These are phyloP conservation scores for Arabidopsis hybrid DNA, from an alignment of 441 rosid genomes.

Conservation along the genomic window DNA sequence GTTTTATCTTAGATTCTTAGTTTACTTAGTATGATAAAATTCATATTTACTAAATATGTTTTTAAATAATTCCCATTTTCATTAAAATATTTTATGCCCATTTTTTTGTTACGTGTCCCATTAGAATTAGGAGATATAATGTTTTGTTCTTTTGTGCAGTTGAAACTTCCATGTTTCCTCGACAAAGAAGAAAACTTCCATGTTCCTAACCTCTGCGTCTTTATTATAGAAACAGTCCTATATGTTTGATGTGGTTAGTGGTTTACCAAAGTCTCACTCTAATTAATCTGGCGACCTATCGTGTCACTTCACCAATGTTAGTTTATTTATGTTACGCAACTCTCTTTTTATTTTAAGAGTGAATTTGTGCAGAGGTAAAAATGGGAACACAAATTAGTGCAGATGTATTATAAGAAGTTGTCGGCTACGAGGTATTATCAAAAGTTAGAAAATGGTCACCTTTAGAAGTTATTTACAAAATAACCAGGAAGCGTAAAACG, in stretches of 20 bases:
- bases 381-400: too few relatives aligned
- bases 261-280: conserved; percentile 8
- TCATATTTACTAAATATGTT: neutral
- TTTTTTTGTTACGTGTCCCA: neutral
- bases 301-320: conserved; percentile 21
- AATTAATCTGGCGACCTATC: conserved; percentile 7
- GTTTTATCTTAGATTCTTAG: too few relatives aligned
- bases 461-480: too few relatives aligned
- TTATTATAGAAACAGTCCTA: neutral
- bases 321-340: neutral
- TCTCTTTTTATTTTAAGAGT: neutral
- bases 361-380: too few relatives aligned
- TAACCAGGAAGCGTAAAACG: too few relatives aligned
- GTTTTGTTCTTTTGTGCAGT: neutral
- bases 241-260: neutral
- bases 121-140: conserved; percentile 1
- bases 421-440: too few relatives aligned
- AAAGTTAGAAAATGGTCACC: too few relatives aligned
- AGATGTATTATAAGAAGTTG: too few relatives aligned
- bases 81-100: neutral
- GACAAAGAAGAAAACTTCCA: conserved; percentile 9
- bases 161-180: conserved; percentile 10
- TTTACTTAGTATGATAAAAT: too few relatives aligned
- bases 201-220: neutral
- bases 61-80: neutral